A percentile compares a stretch with the other conserved stretches of the same genome.
Conservation (phyloP, 83 land plant species). For the Isoetes engelmannii region DNA sequence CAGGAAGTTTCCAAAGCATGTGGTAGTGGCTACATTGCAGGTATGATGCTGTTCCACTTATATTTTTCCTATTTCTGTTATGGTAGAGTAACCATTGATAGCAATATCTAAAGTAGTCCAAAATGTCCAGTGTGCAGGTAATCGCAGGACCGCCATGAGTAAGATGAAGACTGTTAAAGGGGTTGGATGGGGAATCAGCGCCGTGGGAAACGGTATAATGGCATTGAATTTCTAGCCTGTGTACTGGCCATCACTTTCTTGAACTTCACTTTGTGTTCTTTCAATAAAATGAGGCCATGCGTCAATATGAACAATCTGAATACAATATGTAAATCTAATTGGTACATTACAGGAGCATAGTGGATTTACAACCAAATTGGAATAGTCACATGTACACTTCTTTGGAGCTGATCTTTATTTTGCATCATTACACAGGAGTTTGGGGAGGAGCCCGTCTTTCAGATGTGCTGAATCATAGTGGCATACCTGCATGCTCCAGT, state of each 20-base stretch:
- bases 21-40: constrained; percentile 81
- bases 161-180: constrained; percentile 63
- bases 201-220: constrained; percentile 78
- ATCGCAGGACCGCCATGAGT: constrained; percentile 96
- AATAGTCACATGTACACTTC: neutral
- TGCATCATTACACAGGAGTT: constrained; percentile 34
- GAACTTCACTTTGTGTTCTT: neutral
- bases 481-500: constrained; percentile 43
- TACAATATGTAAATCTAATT: neutral
- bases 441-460: constrained; percentile 93
- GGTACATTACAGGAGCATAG: neutral
- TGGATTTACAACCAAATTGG: neutral
- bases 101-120: neutral
- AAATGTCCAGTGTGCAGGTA: constrained; percentile 88
- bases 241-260: no score
- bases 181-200: constrained; percentile 94
- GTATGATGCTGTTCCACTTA: constrained; percentile 21
- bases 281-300: neutral
- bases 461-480: constrained; percentile 77
- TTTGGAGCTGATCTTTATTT: neutral
- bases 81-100: no score
- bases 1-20: constrained; percentile 82
- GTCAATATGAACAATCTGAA: neutral
- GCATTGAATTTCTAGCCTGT: no score
- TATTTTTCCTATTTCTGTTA: no score